Evolutionary conservation across 306 rosid species (phyloP).

Genomic region (Fragaria iinumae): DNA sequence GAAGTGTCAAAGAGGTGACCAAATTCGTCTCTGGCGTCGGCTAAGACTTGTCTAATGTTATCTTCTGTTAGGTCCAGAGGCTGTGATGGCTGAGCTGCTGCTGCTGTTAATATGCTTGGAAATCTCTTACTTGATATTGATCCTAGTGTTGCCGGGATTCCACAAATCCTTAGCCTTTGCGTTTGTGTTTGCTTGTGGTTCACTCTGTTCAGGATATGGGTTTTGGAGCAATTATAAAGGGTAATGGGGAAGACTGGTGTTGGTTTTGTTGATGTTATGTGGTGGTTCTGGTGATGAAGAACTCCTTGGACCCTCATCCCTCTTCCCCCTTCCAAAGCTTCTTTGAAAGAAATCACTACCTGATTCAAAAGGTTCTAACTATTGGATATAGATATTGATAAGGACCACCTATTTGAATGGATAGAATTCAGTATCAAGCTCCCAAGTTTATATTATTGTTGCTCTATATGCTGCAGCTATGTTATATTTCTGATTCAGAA

Average conservation of each 20-base stretch:
- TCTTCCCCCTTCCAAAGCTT: not conserved
- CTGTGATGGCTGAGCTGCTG: constrained; percentile 39
- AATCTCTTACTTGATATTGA: constrained; percentile 18
- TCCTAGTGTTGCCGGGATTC: constrained; percentile 2
- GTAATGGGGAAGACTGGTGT: not conserved
- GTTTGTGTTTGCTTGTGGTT: not conserved
- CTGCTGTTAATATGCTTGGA: constrained; percentile 22
- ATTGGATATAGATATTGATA: constrained; percentile 20
- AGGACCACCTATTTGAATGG: constrained; percentile 12
- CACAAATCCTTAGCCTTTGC: not conserved
- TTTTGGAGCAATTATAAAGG: not conserved
- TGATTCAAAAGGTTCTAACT: not conserved
- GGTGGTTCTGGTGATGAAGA: constrained; percentile 11
- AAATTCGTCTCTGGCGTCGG: constrained; percentile 68
- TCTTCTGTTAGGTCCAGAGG: constrained; percentile 83
- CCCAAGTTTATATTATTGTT: not conserved
- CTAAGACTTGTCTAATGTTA: constrained; percentile 56
- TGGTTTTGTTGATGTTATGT: not conserved
- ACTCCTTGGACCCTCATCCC: constrained; percentile 19
- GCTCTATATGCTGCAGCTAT: not conserved
- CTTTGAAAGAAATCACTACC: not conserved
- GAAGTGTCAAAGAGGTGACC: constrained; percentile 76
- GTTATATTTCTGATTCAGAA: not conserved
- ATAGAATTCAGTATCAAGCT: not conserved
- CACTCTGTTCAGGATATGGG: constrained; percentile 10